phyloP scores from a whole-genome alignment of 2,329 filamentous ascomycete genomes.

The Immersiporthe knoxdaviesiana region DNA sequence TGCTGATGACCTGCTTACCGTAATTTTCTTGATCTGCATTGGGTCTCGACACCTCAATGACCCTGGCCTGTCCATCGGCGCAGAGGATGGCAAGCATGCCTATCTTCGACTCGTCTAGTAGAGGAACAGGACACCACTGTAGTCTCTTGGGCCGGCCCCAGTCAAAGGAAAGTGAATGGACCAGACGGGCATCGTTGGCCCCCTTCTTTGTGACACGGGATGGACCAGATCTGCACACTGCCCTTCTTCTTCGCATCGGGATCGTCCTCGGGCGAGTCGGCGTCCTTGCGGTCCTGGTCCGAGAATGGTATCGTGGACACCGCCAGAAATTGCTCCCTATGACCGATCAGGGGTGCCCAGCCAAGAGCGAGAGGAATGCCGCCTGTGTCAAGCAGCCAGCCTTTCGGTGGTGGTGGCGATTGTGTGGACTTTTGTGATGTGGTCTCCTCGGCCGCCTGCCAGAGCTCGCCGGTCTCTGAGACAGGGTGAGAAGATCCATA shows the following conservation, averaged over 20 bases:
- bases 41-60: slow-evolving; percentile 47
- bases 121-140: slow-evolving; percentile 56
- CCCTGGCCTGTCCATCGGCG: slow-evolving; percentile 53
- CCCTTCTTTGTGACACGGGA: slow-evolving; percentile 22
- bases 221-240: slow-evolving; percentile 29
- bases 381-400: slow-evolving; percentile 59
- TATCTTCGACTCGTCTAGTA: slow-evolving; percentile 37
- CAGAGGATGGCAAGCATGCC: slow-evolving; percentile 54
- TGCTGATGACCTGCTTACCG: slow-evolving; percentile 41
- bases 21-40: slow-evolving; percentile 40
- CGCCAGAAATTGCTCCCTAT: slow-evolving; percentile 53
- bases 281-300: slow-evolving; percentile 46
- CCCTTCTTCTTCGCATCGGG: slow-evolving; percentile 21
- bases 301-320: slow-evolving; percentile 54
- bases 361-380: slow-evolving; percentile 56
- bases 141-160: slow-evolving; percentile 55
- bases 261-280: slow-evolving; percentile 18
- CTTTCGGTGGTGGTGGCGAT: slow-evolving; percentile 34
- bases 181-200: slow-evolving; percentile 17
- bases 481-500: slow-evolving; percentile 32
- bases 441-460: slow-evolving; percentile 34
- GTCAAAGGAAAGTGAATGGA: slow-evolving; percentile 44
- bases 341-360: slow-evolving; percentile 51
- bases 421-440: slow-evolving; percentile 30
- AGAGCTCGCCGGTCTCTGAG: slow-evolving; percentile 37